phyloP scores from a whole-genome alignment of 129 eudicot genomes.

The Chrysanthemum lavandulifolium region DNA sequence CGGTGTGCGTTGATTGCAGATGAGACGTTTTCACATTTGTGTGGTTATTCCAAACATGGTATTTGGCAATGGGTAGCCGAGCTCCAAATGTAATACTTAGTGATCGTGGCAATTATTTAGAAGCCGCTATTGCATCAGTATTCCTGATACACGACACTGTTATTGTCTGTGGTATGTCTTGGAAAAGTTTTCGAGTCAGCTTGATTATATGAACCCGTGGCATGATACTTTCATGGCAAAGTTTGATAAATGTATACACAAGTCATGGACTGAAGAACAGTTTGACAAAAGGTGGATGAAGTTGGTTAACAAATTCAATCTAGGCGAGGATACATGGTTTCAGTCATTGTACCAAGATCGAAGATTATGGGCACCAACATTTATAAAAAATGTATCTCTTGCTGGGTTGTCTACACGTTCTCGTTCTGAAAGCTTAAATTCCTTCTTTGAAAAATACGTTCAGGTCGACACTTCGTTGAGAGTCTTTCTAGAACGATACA shows the following conservation, averaged over 20 bases:
- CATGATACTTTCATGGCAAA: conserved; percentile 62
- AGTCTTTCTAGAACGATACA: conserved; percentile 63
- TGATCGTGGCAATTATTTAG: conserved; percentile 59
- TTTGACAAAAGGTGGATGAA: conserved; percentile 79
- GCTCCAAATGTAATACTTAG: conserved; percentile 72
- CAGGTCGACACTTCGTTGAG: conserved; percentile 55
- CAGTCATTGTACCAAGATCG: conserved; percentile 69
- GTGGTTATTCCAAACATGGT: conserved; percentile 91
- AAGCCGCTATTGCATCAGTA: conserved; percentile 63
- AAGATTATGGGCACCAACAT: conserved; percentile 75
- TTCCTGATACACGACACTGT: conserved; percentile 59
- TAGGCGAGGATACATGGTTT: conserved; percentile 68
- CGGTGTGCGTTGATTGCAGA: conserved; percentile 90
- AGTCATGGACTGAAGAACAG: conserved; percentile 69
- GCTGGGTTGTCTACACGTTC: conserved; percentile 72
- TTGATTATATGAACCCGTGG: conserved; percentile 63
- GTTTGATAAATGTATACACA: conserved; percentile 59
- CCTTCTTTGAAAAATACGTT: conserved; percentile 74
- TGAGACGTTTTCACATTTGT: conserved; percentile 66
- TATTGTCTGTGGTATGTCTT: conserved; percentile 65
- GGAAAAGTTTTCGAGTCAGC: conserved; percentile 59
- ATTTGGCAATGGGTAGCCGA: conserved; percentile 73
- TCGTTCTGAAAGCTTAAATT: conserved; percentile 61
- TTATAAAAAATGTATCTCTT: conserved; percentile 57
- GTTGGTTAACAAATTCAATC: conserved; percentile 56